These are phyloP conservation scores for Coniella vitis DNA, from an alignment of 2,329 filamentous ascomycete genomes.

Conservation along the genomic window DNA sequence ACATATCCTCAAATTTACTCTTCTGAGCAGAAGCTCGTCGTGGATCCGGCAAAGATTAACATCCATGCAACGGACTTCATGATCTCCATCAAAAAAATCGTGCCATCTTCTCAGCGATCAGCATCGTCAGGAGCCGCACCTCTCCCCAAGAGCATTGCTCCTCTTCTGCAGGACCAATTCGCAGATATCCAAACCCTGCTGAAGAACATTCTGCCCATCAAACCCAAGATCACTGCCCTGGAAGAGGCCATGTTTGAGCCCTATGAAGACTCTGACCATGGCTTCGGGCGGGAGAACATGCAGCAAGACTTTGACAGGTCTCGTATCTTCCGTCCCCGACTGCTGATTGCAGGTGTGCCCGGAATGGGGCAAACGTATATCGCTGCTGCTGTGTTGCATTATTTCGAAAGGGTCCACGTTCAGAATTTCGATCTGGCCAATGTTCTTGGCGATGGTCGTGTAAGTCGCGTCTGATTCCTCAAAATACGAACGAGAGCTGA, in stretches of 20 bases:
- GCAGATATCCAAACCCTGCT: constrained; percentile 60
- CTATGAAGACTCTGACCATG: constrained; percentile 72
- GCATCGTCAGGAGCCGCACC: constrained; percentile 78
- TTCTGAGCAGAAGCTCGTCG: constrained; percentile 81
- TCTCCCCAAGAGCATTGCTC: constrained; percentile 72
- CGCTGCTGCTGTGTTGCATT: constrained; percentile 75
- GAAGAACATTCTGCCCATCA: constrained; percentile 72
- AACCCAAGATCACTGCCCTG: constrained; percentile 80
- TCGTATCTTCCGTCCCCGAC: constrained; percentile 78
- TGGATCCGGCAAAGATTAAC: constrained; percentile 76
- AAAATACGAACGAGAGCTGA: constrained; percentile 19
- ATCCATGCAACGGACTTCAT: constrained; percentile 94
- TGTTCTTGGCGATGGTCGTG: constrained; percentile 74
- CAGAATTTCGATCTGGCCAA: constrained; percentile 90
- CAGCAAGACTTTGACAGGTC: constrained; percentile 76
- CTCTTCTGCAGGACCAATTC: constrained; percentile 70
- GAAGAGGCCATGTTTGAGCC: constrained; percentile 92
- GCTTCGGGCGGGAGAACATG: constrained; percentile 75
- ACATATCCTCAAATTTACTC: constrained; percentile 95
- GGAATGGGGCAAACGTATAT: constrained; percentile 96
- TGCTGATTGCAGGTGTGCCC: constrained; percentile 72
- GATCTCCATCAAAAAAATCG: constrained; percentile 91
- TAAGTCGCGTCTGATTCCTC: constrained; percentile 30
- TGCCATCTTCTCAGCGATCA: constrained; percentile 89
- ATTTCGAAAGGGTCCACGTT: constrained; percentile 89